phyloP scores from a whole-genome alignment of 1,284 basidiomycete species.

The Uromyces viciae-fabae region DNA sequence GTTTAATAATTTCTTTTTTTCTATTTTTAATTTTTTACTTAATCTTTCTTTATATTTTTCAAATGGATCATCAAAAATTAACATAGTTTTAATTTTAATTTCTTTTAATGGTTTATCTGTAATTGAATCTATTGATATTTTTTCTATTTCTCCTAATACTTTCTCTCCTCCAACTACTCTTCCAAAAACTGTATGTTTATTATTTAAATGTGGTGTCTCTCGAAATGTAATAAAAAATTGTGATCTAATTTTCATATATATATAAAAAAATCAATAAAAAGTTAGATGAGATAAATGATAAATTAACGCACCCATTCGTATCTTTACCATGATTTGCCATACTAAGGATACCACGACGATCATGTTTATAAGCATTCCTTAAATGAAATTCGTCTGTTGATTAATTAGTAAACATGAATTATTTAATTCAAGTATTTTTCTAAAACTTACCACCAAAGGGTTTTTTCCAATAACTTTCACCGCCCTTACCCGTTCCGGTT shows the following conservation, averaged over 20 bases:
- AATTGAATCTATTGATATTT: constrained; percentile 71
- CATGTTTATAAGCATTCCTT: constrained; percentile 51
- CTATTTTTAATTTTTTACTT: constrained; percentile 27
- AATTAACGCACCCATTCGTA: constrained; percentile 52
- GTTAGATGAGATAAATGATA: constrained; percentile 20
- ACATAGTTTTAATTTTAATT: constrained; percentile 70
- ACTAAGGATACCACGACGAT: constrained; percentile 49
- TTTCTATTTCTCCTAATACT: constrained; percentile 77
- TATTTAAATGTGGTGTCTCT: constrained; percentile 67
- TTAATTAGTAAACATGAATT: not conserved
- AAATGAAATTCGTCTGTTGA: constrained; percentile 41
- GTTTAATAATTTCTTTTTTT: constrained; percentile 8
- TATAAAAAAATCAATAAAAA: not conserved
- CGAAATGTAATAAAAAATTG: constrained; percentile 81
- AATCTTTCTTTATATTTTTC: constrained; percentile 37
- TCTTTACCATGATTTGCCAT: constrained; percentile 53
- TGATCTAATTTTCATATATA: too few relatives aligned
- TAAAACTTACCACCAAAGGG: constrained; percentile 90
- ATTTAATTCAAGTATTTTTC: not conserved
- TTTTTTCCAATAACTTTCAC: constrained; percentile 88
- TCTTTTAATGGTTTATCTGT: constrained; percentile 80
- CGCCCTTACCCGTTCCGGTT: constrained; percentile 89
- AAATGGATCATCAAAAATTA: constrained; percentile 62
- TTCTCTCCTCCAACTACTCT: constrained; percentile 92
- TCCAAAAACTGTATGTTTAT: constrained; percentile 69